phyloP scores from a whole-genome alignment of 805 yeast genomes.

The Ascoidea asiatica region DNA sequence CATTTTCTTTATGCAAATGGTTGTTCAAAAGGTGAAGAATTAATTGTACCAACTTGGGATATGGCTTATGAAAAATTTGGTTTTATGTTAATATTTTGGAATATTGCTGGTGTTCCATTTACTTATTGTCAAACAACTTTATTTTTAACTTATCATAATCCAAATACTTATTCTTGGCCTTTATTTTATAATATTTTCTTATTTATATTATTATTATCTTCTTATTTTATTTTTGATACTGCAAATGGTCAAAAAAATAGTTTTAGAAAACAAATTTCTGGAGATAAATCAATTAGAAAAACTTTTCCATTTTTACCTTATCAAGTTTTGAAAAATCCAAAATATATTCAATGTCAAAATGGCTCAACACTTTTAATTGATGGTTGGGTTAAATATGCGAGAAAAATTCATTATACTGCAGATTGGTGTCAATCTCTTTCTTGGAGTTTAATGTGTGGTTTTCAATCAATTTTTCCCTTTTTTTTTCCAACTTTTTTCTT shows the following conservation, averaged over 20 bases:
- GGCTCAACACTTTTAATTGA: constrained; percentile 80
- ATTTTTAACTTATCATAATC: constrained; percentile 71
- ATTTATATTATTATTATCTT: constrained; percentile 41
- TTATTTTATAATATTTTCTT: constrained; percentile 42
- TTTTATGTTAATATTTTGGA: constrained; percentile 98
- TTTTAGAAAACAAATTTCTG: constrained; percentile 74
- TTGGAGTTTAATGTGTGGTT: constrained; percentile 91
- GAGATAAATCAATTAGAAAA: constrained; percentile 64
- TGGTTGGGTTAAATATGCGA: constrained; percentile 90
- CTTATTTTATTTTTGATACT: constrained; percentile 91
- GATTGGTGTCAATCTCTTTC: constrained; percentile 79
- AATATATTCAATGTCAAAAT: constrained; percentile 68
- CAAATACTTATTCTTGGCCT: constrained; percentile 70
- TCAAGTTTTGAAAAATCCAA: constrained; percentile 72
- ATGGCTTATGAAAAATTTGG: constrained; percentile 99
- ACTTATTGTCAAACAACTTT: constrained; percentile 93
- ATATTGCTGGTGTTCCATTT: constrained; percentile 97
- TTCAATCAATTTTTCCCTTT: constrained; percentile 84
- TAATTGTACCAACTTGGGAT: constrained; percentile 97
- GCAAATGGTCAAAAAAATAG: constrained; percentile 91
- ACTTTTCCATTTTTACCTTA: constrained; percentile 90
- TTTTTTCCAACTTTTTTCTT: constrained; percentile 90
- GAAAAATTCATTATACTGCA: constrained; percentile 92
- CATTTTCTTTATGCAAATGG: constrained; percentile 95
- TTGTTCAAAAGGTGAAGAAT: constrained; percentile 94